Base-by-base conservation (phyloP, 805 yeast genomes). In the Yarrowia sp. region DNA sequence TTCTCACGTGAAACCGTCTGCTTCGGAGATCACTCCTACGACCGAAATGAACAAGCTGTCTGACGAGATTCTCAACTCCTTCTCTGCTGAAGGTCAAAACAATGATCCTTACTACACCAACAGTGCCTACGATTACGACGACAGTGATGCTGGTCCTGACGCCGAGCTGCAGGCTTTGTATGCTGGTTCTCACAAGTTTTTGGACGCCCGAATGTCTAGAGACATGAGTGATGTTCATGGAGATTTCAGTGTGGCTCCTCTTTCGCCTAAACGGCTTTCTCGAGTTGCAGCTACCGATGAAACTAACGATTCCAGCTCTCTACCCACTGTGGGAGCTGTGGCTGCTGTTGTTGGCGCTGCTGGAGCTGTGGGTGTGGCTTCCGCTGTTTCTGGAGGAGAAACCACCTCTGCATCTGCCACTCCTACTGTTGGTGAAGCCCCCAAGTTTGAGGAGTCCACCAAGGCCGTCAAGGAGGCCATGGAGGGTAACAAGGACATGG, bases 81-180 rank as follows among this genome's bases (percentile, higher is more conserved):
- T 61, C 6, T 33, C 38, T 3, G 47, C 46, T 3, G 50, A 42
- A 17, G 66, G 30, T 9, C 30, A 24, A 24, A 36, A 36, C 38
- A 36, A 19, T 13, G 66, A 61, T 9, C 66, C 66, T 2, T 61
- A 61, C 66, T 61, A 61, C 46, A 38, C 55, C 46, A 46, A 61
- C 55, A 46, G 55, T 14, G 66, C 66, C 1, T 61, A 61, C 9
- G 66, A 61, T 3, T 61, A 61, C 14, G 66, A 58, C 9, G 65
- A 61, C 13, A 61, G 66, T 14, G 66, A 61, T 12, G 55, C 66
- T 9, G 66, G 38, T 1, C 36, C 66, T 2, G 66, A 61, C 4
- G 53, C 66, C 5, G 66, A 61, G 17, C 49, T 61, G 30, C 66
- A 61, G 39, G 66, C 66, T 10, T 38, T 61, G 9, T 61, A 61